A percentile compares a stretch with the other conserved stretches of the same genome.
Evolutionary conservation across 2,329 filamentous ascomycete species (phyloP).

Genomic region (Xylariales sp.): DNA sequence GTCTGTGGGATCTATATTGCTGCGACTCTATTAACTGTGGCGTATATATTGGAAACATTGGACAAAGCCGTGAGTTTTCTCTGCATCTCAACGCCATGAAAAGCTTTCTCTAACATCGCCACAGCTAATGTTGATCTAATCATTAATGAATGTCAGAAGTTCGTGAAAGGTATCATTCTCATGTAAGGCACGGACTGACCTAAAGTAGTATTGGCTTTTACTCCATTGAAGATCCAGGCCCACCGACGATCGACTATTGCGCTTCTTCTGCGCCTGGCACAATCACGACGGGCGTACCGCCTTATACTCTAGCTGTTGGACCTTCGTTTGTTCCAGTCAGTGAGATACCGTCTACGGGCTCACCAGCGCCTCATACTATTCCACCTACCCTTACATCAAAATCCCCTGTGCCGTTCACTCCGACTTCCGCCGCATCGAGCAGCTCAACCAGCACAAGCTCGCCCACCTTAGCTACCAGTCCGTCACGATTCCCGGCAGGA

Average conservation of each 20-base stretch:
- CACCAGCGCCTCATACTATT: background rate
- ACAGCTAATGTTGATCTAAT: slow-evolving; percentile 64
- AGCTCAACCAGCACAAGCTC: slow-evolving; percentile 17
- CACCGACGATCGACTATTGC: slow-evolving; percentile 36
- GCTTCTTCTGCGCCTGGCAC: slow-evolving; percentile 17
- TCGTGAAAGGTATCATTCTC: slow-evolving; percentile 40
- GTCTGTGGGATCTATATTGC: slow-evolving; percentile 62
- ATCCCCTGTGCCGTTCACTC: background rate
- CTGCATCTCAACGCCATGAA: background rate
- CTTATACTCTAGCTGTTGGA: slow-evolving; percentile 1
- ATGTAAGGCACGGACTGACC: slow-evolving; percentile 31
- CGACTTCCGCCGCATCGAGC: slow-evolving; percentile 18
- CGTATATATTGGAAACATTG: slow-evolving; percentile 52
- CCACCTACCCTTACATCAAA: slow-evolving; percentile 14
- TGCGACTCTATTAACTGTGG: slow-evolving; percentile 64
- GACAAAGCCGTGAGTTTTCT: slow-evolving; percentile 59
- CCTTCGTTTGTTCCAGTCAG: slow-evolving; percentile 5
- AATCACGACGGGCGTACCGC: slow-evolving; percentile 2
- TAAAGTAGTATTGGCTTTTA: slow-evolving; percentile 43
- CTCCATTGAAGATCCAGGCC: slow-evolving; percentile 44
- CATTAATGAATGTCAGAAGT: slow-evolving; percentile 65
- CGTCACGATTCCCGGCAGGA: slow-evolving; percentile 52
- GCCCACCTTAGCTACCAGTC: slow-evolving; percentile 32
- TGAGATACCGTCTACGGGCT: slow-evolving; percentile 16
- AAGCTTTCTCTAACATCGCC: slow-evolving; percentile 22